A percentile compares a stretch with the other conserved stretches of the same genome.
These are phyloP conservation scores for Calocera cornea DNA, from an alignment of 768 basidiomycete species.

Conservation along the genomic window DNA sequence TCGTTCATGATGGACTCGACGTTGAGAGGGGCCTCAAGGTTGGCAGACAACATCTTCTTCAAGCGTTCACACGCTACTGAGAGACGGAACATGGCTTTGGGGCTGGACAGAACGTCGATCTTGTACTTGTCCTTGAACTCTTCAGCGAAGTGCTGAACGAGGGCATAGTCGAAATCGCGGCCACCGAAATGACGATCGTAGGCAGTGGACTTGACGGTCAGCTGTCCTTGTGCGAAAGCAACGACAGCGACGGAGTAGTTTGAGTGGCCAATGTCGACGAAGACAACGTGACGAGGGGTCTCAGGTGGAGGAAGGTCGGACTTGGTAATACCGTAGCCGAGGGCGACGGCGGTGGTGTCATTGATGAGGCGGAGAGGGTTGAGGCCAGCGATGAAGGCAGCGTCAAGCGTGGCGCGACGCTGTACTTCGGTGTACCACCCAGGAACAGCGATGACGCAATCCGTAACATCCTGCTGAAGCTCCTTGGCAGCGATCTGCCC, in stretches of 20 bases:
- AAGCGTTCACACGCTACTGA: slow-evolving; percentile 77
- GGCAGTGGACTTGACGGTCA: slow-evolving; percentile 72
- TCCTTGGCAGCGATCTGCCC: slow-evolving; percentile 75
- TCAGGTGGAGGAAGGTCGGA: slow-evolving; percentile 78
- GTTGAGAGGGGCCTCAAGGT: slow-evolving; percentile 72
- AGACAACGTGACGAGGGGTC: slow-evolving; percentile 71
- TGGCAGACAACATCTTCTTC: slow-evolving; percentile 94
- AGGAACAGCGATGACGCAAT: slow-evolving; percentile 91
- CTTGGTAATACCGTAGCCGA: slow-evolving; percentile 98
- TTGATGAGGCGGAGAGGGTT: slow-evolving; percentile 92
- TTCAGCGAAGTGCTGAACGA: slow-evolving; percentile 73
- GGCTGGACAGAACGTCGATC: slow-evolving; percentile 81
- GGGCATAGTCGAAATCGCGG: slow-evolving; percentile 86
- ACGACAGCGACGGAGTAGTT: slow-evolving; percentile 75
- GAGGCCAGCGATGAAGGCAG: slow-evolving; percentile 76
- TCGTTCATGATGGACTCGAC: slow-evolving; percentile 97
- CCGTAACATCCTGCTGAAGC: slow-evolving; percentile 73
- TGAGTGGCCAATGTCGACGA: slow-evolving; percentile 92
- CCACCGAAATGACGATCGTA: slow-evolving; percentile 92
- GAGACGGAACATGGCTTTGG: slow-evolving; percentile 89
- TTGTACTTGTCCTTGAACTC: slow-evolving; percentile 98
- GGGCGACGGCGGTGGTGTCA: slow-evolving; percentile 88
- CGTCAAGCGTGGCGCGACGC: slow-evolving; percentile 77
- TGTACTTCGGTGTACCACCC: slow-evolving; percentile 95
- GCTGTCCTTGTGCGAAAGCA: slow-evolving; percentile 87